Evolutionary conservation across 129 eudicot genomes (phyloP).

Genomic region (Ambrosia trifida): DNA sequence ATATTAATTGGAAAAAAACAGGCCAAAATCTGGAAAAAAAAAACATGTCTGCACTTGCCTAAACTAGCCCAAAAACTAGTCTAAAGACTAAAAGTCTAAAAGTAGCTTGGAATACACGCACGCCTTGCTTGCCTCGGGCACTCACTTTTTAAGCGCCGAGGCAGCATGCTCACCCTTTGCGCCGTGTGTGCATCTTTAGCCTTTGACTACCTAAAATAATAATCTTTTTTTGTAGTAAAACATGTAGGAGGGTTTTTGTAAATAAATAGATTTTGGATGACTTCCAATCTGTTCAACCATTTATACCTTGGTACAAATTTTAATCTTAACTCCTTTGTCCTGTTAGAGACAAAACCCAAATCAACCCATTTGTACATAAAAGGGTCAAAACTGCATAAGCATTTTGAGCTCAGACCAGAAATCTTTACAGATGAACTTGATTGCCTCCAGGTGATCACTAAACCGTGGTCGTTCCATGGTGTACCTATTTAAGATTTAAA

Average conservation of each 20-base stretch:
- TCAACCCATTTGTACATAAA: not conserved
- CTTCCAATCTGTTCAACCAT: not conserved
- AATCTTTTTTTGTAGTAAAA: not conserved
- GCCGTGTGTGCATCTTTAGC: no score
- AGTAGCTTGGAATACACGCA: no score
- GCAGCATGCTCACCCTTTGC: no score
- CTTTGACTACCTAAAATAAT: not conserved
- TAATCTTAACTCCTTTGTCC: not conserved
- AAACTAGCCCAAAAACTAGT: no score
- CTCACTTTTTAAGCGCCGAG: no score
- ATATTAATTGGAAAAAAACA: no score
- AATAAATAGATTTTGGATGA: not conserved
- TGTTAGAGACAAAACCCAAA: not conserved
- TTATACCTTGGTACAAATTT: not conserved
- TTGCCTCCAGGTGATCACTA: constrained; percentile 88
- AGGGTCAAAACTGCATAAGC: constrained; percentile 9
- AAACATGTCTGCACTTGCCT: no score
- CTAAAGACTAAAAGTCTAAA: no score
- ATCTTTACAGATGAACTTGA: constrained; percentile 94
- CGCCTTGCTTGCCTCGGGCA: no score
- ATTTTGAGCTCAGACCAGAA: constrained; percentile 76
- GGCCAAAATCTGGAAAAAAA: no score
- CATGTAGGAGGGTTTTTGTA: not conserved
- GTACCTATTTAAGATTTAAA: constrained; percentile 50
- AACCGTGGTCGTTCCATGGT: constrained; percentile 96